These are phyloP conservation scores for Phytopythium litorale DNA, from an alignment of 352 stramenopile species.

Conservation along the genomic window DNA sequence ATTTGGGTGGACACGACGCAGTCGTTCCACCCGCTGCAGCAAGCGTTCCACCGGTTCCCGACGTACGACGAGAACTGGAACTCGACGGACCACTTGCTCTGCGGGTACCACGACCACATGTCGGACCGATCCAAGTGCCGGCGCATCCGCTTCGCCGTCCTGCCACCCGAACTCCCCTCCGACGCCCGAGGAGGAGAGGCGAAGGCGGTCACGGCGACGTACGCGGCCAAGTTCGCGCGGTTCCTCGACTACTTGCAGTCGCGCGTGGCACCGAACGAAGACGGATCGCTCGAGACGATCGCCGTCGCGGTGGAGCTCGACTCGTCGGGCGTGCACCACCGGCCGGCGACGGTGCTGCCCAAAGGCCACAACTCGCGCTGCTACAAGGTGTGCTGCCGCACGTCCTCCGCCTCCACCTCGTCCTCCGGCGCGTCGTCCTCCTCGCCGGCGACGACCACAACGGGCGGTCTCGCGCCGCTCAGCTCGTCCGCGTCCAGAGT, in stretches of 20 bases:
- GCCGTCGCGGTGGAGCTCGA: conserved; percentile 36
- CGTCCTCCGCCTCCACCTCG: conserved; percentile 11
- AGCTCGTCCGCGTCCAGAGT: background rate
- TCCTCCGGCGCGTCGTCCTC: background rate
- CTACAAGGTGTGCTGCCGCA: conserved; percentile 44
- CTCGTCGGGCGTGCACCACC: conserved; percentile 7
- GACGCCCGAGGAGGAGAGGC: conserved; percentile 2
- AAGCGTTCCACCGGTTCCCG: conserved; percentile 68
- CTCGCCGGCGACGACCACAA: conserved; percentile 11
- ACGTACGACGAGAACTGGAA: conserved; percentile 81
- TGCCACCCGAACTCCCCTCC: conserved; percentile 27
- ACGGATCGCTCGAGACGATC: conserved; percentile 47
- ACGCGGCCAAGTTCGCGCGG: conserved; percentile 50
- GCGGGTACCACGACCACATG: conserved; percentile 75
- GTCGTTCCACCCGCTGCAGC: conserved; percentile 68
- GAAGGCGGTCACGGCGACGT: conserved; percentile 16
- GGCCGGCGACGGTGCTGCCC: conserved; percentile 4
- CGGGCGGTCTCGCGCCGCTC: background rate
- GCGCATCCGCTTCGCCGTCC: conserved; percentile 64
- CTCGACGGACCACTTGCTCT: conserved; percentile 66
- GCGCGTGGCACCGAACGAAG: conserved; percentile 43
- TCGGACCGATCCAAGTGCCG: conserved; percentile 64
- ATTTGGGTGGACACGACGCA: conserved; percentile 60
- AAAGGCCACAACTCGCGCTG: conserved; percentile 12
- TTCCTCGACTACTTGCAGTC: conserved; percentile 68